Conservation (phyloP, 2,329 filamentous ascomycete species). For the Lasiodiplodia sp. region DNA sequence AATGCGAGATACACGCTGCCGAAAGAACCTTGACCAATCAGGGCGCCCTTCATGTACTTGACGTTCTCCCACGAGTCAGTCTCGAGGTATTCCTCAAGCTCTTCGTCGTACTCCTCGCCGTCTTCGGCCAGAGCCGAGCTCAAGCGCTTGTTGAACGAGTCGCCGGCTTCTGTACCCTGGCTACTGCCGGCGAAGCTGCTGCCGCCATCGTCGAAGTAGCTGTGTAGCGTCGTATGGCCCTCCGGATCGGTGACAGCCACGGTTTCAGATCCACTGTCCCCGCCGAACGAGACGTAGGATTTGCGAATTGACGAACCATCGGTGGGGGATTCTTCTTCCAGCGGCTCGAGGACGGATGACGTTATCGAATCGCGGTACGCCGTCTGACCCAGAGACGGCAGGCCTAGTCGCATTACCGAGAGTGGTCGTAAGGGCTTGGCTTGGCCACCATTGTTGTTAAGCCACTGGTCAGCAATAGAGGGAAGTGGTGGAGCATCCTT, state of each 20-base stretch:
- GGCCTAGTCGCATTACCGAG: constrained; percentile 65
- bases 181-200: constrained; percentile 74
- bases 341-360: constrained; percentile 85
- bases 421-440: constrained; percentile 62
- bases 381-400: constrained; percentile 48
- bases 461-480: constrained; percentile 93
- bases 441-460: constrained; percentile 64
- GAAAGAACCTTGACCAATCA: constrained; percentile 97
- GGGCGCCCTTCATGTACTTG: constrained; percentile 99
- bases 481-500: constrained; percentile 94
- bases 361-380: constrained; percentile 86
- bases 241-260: constrained; percentile 80
- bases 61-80: constrained; percentile 95
- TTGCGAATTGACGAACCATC: constrained; percentile 81
- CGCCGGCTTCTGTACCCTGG: constrained; percentile 62
- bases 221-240: constrained; percentile 71
- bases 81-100: constrained; percentile 86
- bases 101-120: constrained; percentile 89
- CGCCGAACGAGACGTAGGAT: constrained; percentile 88
- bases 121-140: constrained; percentile 87
- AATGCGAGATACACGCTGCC: constrained; percentile 94
- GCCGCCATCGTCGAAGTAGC: constrained; percentile 83
- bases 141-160: constrained; percentile 81
- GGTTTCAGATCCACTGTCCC: constrained; percentile 73
- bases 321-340: constrained; percentile 87